Conservation (phyloP, 2,329 filamentous ascomycete species). For the Pseudopyricularia javanii region DNA sequence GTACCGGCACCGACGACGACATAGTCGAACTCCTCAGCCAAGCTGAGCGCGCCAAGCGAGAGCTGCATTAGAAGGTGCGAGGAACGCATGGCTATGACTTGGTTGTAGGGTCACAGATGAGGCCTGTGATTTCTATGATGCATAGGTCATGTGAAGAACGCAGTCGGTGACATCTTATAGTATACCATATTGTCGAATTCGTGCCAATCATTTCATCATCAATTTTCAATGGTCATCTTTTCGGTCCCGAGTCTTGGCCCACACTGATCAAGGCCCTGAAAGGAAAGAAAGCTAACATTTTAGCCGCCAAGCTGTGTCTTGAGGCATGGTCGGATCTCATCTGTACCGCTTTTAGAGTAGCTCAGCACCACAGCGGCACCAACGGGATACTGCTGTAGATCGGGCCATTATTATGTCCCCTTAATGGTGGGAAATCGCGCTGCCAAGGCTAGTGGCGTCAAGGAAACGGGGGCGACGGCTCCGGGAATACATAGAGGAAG, state of each 20-base stretch:
- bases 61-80: background rate
- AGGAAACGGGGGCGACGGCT: background rate
- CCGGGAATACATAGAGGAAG: background rate
- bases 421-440: background rate
- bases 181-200: no score
- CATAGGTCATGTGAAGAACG: no score
- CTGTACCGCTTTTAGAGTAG: background rate
- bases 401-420: background rate
- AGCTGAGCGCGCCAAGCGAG: background rate
- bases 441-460: background rate
- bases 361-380: background rate
- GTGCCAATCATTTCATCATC: no score
- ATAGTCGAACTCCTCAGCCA: slow-evolving; percentile 13
- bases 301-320: background rate
- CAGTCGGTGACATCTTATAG: no score
- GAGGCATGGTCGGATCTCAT: background rate
- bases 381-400: background rate
- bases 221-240: no score
- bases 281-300: background rate
- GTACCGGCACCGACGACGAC: slow-evolving; percentile 30
- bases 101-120: slow-evolving; percentile 1
- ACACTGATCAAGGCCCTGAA: no score
- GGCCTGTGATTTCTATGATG: background rate
- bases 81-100: background rate
- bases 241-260: no score